Percentiles rank a stretch among this genome's conserved stretches.
Conservation (phyloP, 2,329 filamentous ascomycete genomes). For the Pseudogymnoascus sp. region DNA sequence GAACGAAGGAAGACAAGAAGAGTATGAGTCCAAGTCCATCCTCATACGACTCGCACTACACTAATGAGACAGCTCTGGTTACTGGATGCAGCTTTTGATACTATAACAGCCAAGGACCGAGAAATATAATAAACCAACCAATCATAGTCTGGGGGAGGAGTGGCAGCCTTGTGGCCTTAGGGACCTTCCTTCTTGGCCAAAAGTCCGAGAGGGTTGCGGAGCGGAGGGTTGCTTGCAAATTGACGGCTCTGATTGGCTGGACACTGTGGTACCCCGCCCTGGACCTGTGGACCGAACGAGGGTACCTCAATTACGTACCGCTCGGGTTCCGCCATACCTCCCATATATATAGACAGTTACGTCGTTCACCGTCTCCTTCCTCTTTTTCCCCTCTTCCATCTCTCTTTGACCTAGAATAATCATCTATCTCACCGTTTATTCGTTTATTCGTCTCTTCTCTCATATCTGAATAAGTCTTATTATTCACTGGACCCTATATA, state of each 20-base stretch:
- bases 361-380: neutral
- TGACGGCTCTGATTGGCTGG: neutral
- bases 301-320: slow-evolving; percentile 9
- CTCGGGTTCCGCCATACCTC: neutral
- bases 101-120: neutral
- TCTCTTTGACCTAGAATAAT: neutral
- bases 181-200: neutral
- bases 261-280: neutral
- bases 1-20: no score
- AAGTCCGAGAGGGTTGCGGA: neutral
- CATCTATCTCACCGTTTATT: neutral
- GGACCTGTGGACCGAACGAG: neutral
- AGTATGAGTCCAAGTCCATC: neutral
- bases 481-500: neutral
- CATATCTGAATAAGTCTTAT: neutral
- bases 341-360: slow-evolving; percentile 6
- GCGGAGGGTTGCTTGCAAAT: neutral
- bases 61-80: neutral
- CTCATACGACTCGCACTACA: neutral
- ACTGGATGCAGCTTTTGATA: neutral
- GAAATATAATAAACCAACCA: neutral
- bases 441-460: neutral
- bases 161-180: neutral
- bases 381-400: neutral
- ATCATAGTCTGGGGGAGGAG: neutral